Percentiles rank a stretch among this genome's conserved stretches.
Evolutionary conservation across 208 protist genomes (phyloP).

Genomic region (Zelonia costaricensis): DNA sequence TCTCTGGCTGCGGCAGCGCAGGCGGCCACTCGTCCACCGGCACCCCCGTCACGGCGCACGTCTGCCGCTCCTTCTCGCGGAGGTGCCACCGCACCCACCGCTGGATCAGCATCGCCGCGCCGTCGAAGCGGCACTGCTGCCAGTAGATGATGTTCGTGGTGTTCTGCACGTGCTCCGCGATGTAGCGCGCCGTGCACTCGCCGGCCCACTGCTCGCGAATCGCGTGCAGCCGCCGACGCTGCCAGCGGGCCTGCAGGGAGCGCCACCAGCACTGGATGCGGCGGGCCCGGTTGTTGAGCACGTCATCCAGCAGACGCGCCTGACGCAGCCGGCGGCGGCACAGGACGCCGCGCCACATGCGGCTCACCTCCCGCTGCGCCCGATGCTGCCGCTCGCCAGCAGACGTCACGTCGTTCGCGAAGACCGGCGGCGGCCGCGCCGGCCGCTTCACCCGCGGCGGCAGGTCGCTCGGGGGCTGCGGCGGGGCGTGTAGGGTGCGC

Average conservation of each 20-base stretch:
- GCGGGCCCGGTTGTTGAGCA: slow-evolving; percentile 52
- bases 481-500: slow-evolving; percentile 62
- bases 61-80: slow-evolving; percentile 25
- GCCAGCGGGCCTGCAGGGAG: slow-evolving; percentile 35
- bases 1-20: slow-evolving; percentile 33
- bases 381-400: slow-evolving; percentile 63
- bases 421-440: slow-evolving; percentile 38
- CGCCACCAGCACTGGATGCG: slow-evolving; percentile 89
- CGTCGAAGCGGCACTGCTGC: slow-evolving; percentile 70
- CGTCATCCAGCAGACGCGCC: slow-evolving; percentile 35
- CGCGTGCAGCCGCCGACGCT: slow-evolving; percentile 26
- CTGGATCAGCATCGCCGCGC: slow-evolving; percentile 69
- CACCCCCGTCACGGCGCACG: slow-evolving; percentile 15
- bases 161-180: slow-evolving; percentile 35
- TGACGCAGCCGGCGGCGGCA: slow-evolving; percentile 62
- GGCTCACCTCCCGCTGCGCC: slow-evolving; percentile 66
- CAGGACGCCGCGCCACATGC: slow-evolving; percentile 80
- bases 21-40: slow-evolving; percentile 33
- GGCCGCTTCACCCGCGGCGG: slow-evolving; percentile 58
- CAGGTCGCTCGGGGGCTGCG: slow-evolving; percentile 59
- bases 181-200: slow-evolving; percentile 43
- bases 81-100: slow-evolving; percentile 65
- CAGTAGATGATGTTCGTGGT: slow-evolving; percentile 73
- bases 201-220: slow-evolving; percentile 54
- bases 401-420: slow-evolving; percentile 50